Base-by-base conservation (phyloP, 2,329 filamentous ascomycete species). In the Nemania sp. region DNA sequence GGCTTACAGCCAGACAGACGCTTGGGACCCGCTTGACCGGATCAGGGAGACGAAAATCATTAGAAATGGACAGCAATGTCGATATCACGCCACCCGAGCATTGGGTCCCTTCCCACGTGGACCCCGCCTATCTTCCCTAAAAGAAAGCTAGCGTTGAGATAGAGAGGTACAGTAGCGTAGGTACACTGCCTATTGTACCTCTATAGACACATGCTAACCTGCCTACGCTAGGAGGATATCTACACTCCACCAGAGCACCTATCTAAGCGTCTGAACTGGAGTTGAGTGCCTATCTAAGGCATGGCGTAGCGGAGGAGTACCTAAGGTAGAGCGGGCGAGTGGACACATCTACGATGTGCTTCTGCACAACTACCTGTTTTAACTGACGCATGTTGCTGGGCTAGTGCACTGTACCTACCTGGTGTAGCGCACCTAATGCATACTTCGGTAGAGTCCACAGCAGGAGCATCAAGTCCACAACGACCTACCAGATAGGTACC, bases 61-160 rank as follows among this genome's bases (percentile, higher is more conserved):
- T 47, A 53, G 51, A 45, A 65, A 57, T 26, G 55, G 57, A 24
- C 60, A 59, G 49, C 61, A 54, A 58, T 45, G 62, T 24, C 60
- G 43, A 59, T 64, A 67, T 70, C 67, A 71, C 69, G 69, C 69
- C 69, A 71, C 69, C n/a, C 55, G 56, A 18, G 64, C 58, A 47
- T 55, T 32, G 62, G 24, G 10, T 22, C 59, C 38, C 32, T 71
- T 71, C 54, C 69, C 69, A 70, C 67, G 69, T 71, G 69, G 69
- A 70, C 67, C 66, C 69, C 67, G 67, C 69, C 66, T 68, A 68
- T 69, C 60, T 60, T 59, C 60, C 63, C 55, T 68, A 57, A 64
- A 57, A 26, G 15, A 32, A 51, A 38, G 51, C 51, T 56, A 55
- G 52, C 41, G 53, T 55, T 20, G n/a, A 20, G 59, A 47, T 62